These are phyloP conservation scores for Polyporus arcularius DNA, from an alignment of 768 basidiomycete genomes.

Conservation along the genomic window DNA sequence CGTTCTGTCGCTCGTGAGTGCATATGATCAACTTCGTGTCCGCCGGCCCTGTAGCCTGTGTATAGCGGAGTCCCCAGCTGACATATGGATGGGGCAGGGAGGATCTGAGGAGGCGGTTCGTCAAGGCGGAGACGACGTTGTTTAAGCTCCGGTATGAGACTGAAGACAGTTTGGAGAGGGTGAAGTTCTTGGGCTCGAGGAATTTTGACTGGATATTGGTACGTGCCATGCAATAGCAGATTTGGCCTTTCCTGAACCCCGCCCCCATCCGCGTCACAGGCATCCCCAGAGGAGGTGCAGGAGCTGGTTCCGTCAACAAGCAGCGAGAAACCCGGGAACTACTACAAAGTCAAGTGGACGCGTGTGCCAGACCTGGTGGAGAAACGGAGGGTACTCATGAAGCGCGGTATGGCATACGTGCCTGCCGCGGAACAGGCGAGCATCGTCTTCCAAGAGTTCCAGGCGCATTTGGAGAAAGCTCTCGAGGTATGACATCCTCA, in stretches of 20 bases:
- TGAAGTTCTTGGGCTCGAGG: conserved; percentile 62
- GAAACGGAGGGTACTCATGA: conserved; percentile 74
- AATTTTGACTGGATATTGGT: conserved; percentile 71
- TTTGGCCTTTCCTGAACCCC: neutral
- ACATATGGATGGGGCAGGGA: conserved; percentile 52
- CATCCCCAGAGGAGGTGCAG: conserved; percentile 10
- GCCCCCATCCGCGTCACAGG: neutral
- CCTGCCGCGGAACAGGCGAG: conserved; percentile 75
- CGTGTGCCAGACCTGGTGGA: conserved; percentile 92
- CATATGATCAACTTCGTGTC: no score
- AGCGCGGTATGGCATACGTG: conserved; percentile 87
- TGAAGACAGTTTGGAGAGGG: conserved; percentile 57
- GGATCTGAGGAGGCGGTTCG: conserved; percentile 83
- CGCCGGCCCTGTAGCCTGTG: no score
- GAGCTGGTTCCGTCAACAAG: conserved; percentile 2
- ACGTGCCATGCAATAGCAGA: conserved; percentile 17
- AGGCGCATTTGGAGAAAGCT: conserved; percentile 65
- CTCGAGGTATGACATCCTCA: conserved; percentile 59
- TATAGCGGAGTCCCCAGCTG: no score
- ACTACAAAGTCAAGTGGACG: conserved; percentile 96
- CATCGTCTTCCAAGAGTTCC: conserved; percentile 87
- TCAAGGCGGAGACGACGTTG: conserved; percentile 84
- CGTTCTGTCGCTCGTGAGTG: conserved; percentile 95
- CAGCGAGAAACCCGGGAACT: conserved; percentile 47
- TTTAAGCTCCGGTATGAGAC: conserved; percentile 82